Percentiles rank a stretch among this genome's conserved stretches.
These are phyloP conservation scores for Tetrahymena borealis DNA, from an alignment of 73 alveolate genomes.

Conservation along the genomic window DNA sequence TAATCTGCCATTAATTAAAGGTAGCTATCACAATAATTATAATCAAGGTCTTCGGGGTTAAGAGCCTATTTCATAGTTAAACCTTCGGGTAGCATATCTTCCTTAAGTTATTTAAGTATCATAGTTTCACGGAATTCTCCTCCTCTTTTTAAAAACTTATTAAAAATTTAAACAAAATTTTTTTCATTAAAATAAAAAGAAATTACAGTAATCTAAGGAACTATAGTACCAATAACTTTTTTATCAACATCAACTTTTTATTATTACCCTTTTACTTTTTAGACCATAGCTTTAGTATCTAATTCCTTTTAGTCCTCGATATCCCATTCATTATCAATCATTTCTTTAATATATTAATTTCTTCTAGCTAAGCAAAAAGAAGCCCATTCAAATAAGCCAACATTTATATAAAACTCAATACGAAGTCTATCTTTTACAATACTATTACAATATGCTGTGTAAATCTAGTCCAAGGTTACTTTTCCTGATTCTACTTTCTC, in stretches of 20 bases:
- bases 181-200: neutral
- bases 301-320: neutral
- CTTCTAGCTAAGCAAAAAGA: neutral
- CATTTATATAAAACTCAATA: neutral
- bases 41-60: neutral
- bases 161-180: neutral
- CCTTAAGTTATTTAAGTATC: neutral
- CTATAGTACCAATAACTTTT: neutral
- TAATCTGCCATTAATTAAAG: neutral
- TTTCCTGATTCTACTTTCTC: neutral
- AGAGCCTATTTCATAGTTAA: neutral
- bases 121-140: neutral
- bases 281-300: neutral
- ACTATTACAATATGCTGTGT: neutral
- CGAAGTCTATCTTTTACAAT: neutral
- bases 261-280: neutral
- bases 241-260: neutral
- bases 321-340: neutral
- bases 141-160: neutral
- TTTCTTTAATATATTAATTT: neutral
- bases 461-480: neutral
- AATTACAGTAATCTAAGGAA: neutral
- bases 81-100: neutral
- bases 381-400: neutral
- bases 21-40: neutral